These are phyloP conservation scores for Carex myosuroides DNA, from an alignment of 176 grass and related monocot genomes.

Conservation along the genomic window DNA sequence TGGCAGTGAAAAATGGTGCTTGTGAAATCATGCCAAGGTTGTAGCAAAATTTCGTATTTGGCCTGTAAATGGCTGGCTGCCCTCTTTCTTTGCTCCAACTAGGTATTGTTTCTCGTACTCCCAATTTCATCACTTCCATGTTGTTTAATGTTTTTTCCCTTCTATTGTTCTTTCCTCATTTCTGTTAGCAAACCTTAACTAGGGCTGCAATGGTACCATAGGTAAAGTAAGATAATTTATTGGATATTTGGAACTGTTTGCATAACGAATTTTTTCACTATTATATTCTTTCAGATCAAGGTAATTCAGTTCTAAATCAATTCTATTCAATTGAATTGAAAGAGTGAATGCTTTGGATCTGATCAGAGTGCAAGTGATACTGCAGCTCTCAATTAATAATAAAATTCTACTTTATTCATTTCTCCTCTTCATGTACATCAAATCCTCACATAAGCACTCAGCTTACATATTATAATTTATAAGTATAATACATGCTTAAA, in stretches of 20 bases:
- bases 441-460: conserved; percentile 10
- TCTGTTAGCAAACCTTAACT: neutral
- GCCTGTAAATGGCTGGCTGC: neutral
- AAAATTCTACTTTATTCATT: conserved; percentile 8
- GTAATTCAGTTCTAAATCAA: neutral
- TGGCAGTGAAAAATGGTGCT: neutral
- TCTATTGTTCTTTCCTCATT: neutral
- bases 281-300: neutral
- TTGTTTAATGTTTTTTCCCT: neutral
- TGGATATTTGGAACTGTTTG: neutral
- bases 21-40: neutral
- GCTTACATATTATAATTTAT: neutral
- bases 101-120: neutral
- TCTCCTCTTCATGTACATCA: conserved; percentile 19
- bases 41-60: neutral
- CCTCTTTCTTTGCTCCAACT: neutral
- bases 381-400: neutral
- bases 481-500: neutral
- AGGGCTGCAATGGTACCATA: neutral
- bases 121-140: neutral
- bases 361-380: neutral
- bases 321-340: neutral
- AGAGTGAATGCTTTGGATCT: neutral
- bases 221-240: neutral
- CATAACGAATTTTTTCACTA: neutral